phyloP scores from a whole-genome alignment of 768 basidiomycete genomes.

The Suillus alpinus region DNA sequence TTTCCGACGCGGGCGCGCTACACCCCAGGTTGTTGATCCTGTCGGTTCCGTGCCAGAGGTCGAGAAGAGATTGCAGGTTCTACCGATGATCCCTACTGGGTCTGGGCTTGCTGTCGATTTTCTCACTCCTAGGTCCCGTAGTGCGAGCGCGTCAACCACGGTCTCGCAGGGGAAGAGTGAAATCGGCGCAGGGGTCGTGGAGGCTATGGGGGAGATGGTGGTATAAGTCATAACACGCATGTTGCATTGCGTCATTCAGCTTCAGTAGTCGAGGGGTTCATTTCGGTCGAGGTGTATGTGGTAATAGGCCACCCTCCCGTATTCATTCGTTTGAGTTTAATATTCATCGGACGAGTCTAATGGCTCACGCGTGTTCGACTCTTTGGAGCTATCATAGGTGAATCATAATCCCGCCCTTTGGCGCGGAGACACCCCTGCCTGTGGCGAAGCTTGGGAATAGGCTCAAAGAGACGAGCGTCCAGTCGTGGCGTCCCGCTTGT shows the following conservation, averaged over 20 bases:
- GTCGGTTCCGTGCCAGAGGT: background rate
- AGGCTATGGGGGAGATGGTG: background rate
- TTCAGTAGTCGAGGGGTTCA: background rate
- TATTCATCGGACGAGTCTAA: no score
- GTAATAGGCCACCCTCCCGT: background rate
- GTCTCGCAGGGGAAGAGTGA: background rate
- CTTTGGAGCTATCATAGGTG: no score
- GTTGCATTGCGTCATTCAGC: background rate
- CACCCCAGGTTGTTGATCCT: background rate
- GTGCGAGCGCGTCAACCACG: background rate
- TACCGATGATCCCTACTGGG: background rate
- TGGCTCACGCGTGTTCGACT: no score
- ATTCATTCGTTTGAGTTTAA: background rate
- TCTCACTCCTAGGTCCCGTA: background rate
- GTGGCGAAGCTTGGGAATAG: no score
- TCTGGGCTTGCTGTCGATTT: background rate
- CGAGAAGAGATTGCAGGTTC: background rate
- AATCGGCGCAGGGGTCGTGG: background rate
- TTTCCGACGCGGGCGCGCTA: background rate
- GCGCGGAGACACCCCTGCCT: no score
- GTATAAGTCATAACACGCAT: background rate
- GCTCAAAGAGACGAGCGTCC: no score
- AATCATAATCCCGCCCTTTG: no score
- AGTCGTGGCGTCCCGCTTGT: no score
- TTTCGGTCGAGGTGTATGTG: background rate